These are phyloP conservation scores for Colletotrichum liaoningense DNA, from an alignment of 2,329 filamentous ascomycete species.

Conservation along the genomic window DNA sequence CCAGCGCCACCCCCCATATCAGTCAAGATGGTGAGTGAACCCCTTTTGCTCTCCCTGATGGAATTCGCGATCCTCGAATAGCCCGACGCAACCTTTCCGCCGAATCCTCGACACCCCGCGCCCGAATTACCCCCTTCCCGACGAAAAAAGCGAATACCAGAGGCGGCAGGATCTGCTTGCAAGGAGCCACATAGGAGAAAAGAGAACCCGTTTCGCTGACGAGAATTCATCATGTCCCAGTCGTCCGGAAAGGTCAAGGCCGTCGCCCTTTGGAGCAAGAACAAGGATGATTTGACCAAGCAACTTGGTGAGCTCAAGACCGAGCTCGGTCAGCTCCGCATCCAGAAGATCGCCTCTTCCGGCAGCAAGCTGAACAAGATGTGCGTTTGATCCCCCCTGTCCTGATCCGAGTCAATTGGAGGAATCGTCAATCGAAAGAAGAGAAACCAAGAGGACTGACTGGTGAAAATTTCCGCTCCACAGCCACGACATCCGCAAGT, in stretches of 20 bases:
- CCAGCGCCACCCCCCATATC: constrained; percentile 36
- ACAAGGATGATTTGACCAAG: constrained; percentile 97
- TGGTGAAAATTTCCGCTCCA: constrained; percentile 32
- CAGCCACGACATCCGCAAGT: constrained; percentile 99
- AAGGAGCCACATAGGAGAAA: background rate
- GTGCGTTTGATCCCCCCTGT: constrained; percentile 65
- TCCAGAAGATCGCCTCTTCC: constrained; percentile 97
- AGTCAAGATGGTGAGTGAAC: constrained; percentile 36
- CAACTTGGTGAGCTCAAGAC: constrained; percentile 95
- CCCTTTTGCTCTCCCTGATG: constrained; percentile 21
- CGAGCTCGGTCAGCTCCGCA: constrained; percentile 95
- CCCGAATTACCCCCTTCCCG: constrained; percentile 5
- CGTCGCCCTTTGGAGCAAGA: constrained; percentile 97
- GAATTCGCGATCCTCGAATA: constrained; percentile 21
- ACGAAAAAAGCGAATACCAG: constrained; percentile 13
- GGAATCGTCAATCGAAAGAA: constrained; percentile 24
- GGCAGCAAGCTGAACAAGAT: constrained; percentile 98
- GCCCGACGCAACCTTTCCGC: constrained; percentile 15
- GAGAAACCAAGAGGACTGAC: constrained; percentile 27
- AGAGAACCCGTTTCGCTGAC: constrained; percentile 32
- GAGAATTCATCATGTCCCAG: constrained; percentile 42
- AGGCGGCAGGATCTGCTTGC: background rate
- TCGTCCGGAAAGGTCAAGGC: constrained; percentile 85
- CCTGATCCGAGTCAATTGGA: constrained; percentile 19
- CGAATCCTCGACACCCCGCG: constrained; percentile 21